Evolutionary conservation across 2,329 filamentous ascomycete genomes (phyloP).

Genomic region (Aquanectria penicillioides): DNA sequence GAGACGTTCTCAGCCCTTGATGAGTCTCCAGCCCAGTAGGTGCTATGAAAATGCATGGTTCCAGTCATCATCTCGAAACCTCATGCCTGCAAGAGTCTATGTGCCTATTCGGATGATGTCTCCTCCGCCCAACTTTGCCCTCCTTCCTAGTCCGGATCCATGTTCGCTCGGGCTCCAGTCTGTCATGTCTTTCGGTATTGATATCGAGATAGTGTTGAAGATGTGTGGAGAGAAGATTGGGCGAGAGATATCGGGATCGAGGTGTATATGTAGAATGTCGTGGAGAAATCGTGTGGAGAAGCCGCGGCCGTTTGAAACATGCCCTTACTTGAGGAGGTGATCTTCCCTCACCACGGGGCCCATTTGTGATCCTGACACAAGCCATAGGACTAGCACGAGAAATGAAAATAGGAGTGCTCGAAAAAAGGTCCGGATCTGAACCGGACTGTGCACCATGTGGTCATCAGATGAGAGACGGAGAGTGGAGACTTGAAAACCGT

Average conservation of each 20-base stretch:
- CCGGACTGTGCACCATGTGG: constrained; percentile 27
- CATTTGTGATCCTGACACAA: constrained; percentile 50
- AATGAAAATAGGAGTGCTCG: constrained; percentile 56
- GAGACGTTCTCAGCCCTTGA: constrained; percentile 69
- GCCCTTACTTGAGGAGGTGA: constrained; percentile 22
- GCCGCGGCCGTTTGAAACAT: neutral
- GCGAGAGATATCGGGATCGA: neutral
- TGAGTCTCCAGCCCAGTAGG: constrained; percentile 51
- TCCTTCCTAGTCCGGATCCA: too few species aligned
- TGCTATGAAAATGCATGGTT: constrained; percentile 41
- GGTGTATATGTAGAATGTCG: neutral
- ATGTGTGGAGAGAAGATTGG: neutral
- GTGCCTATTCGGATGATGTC: neutral
- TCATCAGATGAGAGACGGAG: constrained; percentile 38
- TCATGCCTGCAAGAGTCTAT: constrained; percentile 20
- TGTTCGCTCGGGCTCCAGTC: too few species aligned
- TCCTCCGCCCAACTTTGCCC: too few species aligned
- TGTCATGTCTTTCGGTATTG: neutral
- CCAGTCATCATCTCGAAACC: constrained; percentile 26
- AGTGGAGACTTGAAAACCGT: constrained; percentile 56
- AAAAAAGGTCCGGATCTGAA: constrained; percentile 51
- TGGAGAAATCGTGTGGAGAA: neutral
- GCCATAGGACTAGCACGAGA: constrained; percentile 55
- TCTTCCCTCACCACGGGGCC: constrained; percentile 23
- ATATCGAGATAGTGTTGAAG: constrained; percentile 18